Evolutionary conservation across 768 basidiomycete species (phyloP).

Genomic region (Rhizopogon rudus): DNA sequence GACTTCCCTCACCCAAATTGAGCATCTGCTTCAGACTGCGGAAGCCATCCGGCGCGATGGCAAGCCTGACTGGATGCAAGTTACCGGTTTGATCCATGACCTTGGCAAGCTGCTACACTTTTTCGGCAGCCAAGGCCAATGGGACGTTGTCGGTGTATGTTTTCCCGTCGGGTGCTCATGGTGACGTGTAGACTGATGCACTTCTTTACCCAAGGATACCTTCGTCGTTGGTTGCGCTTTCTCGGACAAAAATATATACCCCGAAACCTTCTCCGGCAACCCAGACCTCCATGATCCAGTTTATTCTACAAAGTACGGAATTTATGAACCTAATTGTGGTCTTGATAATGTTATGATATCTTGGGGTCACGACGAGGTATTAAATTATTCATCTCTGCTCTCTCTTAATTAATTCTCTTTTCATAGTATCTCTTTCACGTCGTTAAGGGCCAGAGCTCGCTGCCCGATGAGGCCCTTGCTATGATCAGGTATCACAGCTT

Average conservation of each 20-base stretch:
- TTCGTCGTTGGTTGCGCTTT: slow-evolving; percentile 84
- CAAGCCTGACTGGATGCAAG: slow-evolving; percentile 91
- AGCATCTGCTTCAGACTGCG: slow-evolving; percentile 89
- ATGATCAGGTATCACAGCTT: slow-evolving; percentile 97
- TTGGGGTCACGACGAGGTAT: slow-evolving; percentile 89
- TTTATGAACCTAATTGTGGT: slow-evolving; percentile 76
- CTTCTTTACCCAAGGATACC: slow-evolving; percentile 42
- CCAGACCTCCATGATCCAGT: slow-evolving; percentile 61
- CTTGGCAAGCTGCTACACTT: slow-evolving; percentile 84
- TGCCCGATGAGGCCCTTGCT: slow-evolving; percentile 76
- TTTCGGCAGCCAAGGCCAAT: slow-evolving; percentile 85
- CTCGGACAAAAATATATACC: slow-evolving; percentile 80
- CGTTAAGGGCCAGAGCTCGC: slow-evolving; percentile 73
- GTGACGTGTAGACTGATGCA: not conserved
- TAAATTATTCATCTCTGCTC: slow-evolving; percentile 14
- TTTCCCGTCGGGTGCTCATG: not conserved
- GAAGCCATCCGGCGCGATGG: slow-evolving; percentile 84
- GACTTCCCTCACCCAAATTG: slow-evolving; percentile 80
- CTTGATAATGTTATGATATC: slow-evolving; percentile 85
- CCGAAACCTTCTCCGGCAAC: slow-evolving; percentile 70
- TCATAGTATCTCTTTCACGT: slow-evolving; percentile 77
- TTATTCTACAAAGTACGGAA: slow-evolving; percentile 68
- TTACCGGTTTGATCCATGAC: slow-evolving; percentile 83
- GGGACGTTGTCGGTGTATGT: slow-evolving; percentile 89
- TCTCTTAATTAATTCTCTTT: not conserved